phyloP scores from a whole-genome alignment of 305 asterid genomes.

The Striga hermonthica region DNA sequence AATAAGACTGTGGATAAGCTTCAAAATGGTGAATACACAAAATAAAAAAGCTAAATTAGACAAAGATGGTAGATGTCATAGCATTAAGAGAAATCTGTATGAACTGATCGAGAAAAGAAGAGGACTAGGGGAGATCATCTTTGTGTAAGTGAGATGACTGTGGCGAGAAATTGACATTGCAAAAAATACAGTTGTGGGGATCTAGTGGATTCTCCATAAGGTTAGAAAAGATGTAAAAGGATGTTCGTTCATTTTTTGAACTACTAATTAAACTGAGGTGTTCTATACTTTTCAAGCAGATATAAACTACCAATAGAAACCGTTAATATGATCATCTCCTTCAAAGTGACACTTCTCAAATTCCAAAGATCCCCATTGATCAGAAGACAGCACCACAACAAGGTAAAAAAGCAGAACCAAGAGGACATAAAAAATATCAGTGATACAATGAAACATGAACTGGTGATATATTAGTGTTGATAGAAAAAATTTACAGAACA shows the following conservation, averaged over 20 bases:
- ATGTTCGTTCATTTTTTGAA: not conserved
- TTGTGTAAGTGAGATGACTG: not conserved
- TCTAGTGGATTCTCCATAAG: constrained; percentile 7
- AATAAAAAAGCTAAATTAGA: constrained; percentile 15
- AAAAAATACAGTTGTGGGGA: not conserved
- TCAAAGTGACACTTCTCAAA: constrained; percentile 4
- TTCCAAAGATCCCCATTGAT: constrained; percentile 2
- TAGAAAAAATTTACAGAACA: constrained; percentile 14
- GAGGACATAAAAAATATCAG: constrained; percentile 19
- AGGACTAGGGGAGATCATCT: not conserved
- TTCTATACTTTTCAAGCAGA: constrained; percentile 2
- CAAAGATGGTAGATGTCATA: constrained; percentile 8
- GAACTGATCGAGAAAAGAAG: not conserved
- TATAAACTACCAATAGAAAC: constrained; percentile 14
- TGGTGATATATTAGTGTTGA: constrained; percentile 7
- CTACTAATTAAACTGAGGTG: not conserved
- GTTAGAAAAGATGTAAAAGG: not conserved
- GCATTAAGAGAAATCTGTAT: not conserved
- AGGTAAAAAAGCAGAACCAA: constrained; percentile 16
- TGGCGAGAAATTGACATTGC: not conserved
- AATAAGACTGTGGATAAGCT: not conserved
- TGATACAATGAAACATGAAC: not conserved
- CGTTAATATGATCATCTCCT: not conserved
- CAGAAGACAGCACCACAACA: constrained; percentile 15
- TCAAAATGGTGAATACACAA: constrained; percentile 1